Percentiles rank a stretch among this genome's conserved stretches.
phyloP scores from a whole-genome alignment of 164 flowering plant species.

The Akebia trifoliata region DNA sequence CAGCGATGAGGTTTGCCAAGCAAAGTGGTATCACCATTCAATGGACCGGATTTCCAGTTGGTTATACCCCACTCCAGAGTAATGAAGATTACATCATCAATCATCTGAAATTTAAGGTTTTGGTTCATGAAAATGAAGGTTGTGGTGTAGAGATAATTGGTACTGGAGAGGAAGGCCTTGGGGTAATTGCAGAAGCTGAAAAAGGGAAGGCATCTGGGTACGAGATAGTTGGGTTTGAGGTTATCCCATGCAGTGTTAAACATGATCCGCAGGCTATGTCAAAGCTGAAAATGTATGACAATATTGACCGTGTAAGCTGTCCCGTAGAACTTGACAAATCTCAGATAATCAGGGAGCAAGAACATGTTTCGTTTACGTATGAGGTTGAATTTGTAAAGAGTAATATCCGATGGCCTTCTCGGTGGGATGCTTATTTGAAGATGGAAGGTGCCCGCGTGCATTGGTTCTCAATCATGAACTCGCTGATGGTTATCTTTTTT shows the following conservation, averaged over 20 bases:
- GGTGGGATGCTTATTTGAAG: constrained; percentile 60
- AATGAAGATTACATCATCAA: constrained; percentile 35
- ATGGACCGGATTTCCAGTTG: constrained; percentile 47
- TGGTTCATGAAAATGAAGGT: constrained; percentile 39
- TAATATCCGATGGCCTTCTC: constrained; percentile 44
- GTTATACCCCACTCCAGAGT: constrained; percentile 20
- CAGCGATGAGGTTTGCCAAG: constrained; percentile 36
- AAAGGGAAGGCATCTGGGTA: constrained; percentile 37
- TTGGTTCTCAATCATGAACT: constrained; percentile 59
- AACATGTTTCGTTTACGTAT: constrained; percentile 33
- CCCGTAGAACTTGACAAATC: constrained; percentile 9
- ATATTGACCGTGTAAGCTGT: constrained; percentile 1
- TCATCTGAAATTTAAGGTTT: constrained; percentile 39
- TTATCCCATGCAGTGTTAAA: constrained; percentile 49
- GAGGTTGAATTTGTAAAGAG: constrained; percentile 53
- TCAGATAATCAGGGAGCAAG: constrained; percentile 22
- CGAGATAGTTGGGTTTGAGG: constrained; percentile 58
- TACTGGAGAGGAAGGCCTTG: constrained; percentile 51
- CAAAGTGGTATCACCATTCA: constrained; percentile 26
- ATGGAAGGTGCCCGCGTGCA: constrained; percentile 60
- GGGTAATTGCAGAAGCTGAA: constrained; percentile 34
- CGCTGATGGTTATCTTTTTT: constrained; percentile 54
- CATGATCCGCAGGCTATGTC: constrained; percentile 33
- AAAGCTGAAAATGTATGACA: constrained; percentile 19
- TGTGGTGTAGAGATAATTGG: constrained; percentile 41